These are phyloP conservation scores for Xylaria polymorpha DNA, from an alignment of 2,329 filamentous ascomycete species.

Conservation along the genomic window DNA sequence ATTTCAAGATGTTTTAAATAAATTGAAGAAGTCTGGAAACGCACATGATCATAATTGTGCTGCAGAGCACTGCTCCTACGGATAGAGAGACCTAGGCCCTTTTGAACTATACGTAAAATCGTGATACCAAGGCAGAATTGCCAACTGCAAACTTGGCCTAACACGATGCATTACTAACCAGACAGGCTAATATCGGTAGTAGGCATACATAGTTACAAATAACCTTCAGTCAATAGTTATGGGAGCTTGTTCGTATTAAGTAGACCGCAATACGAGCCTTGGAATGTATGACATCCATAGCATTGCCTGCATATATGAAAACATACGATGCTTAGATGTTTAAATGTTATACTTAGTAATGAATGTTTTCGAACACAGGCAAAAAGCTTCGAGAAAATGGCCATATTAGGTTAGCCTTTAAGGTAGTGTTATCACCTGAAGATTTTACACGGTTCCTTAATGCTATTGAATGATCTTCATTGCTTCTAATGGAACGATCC, in stretches of 20 bases:
- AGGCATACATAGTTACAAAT: background rate
- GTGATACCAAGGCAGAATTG: constrained; percentile 1
- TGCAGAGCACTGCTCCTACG: background rate
- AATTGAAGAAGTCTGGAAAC: background rate
- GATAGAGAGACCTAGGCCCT: no score
- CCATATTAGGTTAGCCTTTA: background rate
- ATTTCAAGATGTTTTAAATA: constrained; percentile 3
- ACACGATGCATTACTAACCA: background rate
- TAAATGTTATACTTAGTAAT: background rate
- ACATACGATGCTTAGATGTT: background rate
- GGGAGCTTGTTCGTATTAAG: background rate
- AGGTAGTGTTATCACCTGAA: background rate
- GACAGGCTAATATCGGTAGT: background rate
- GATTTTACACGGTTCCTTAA: background rate
- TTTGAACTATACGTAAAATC: background rate
- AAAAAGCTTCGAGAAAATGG: background rate
- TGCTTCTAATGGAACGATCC: background rate
- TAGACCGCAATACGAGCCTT: background rate
- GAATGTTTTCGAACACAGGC: background rate
- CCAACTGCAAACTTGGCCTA: constrained; percentile 1
- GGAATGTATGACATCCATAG: background rate
- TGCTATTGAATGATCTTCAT: constrained; percentile 6
- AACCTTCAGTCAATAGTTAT: no score
- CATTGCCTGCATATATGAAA: background rate
- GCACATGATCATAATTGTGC: background rate